Percentiles rank a stretch among this genome's conserved stretches.
These are phyloP conservation scores for Brassica carinata DNA, from an alignment of 345 rosid genomes.

Conservation along the genomic window DNA sequence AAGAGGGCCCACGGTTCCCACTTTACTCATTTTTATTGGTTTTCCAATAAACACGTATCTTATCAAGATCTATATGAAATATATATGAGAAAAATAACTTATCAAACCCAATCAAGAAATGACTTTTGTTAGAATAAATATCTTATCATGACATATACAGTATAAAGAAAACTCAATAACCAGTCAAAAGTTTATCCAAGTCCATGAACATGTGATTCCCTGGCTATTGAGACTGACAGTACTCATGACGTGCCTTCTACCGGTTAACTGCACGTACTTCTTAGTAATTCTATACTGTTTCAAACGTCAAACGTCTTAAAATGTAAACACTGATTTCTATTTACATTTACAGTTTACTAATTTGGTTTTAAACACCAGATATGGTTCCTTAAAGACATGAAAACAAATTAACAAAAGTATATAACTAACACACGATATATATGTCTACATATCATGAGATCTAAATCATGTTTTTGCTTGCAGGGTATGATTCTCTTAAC, in stretches of 20 bases:
- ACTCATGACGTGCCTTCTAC: constrained; percentile 16
- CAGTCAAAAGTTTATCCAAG: constrained; percentile 7
- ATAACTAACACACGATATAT: background rate
- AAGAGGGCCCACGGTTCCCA: constrained; percentile 31
- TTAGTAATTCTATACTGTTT: background rate
- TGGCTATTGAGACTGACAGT: background rate
- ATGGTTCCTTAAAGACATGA: background rate
- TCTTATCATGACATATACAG: background rate
- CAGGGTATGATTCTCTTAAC: constrained; percentile 92
- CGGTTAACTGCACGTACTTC: background rate
- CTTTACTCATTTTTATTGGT: constrained; percentile 29
- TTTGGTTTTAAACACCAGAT: background rate
- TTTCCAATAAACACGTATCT: constrained; percentile 18
- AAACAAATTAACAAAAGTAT: background rate
- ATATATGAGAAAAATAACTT: background rate
- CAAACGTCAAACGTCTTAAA: background rate
- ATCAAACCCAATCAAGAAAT: background rate
- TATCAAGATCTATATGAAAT: constrained; percentile 8
- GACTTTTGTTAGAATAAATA: constrained; percentile 11
- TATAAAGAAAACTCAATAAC: background rate
- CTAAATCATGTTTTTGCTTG: background rate
- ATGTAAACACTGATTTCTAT: background rate
- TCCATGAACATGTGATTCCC: background rate
- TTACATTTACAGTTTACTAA: background rate
- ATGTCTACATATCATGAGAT: background rate